Conservation (phyloP, 202 grass and related monocot genomes). For the Setaria italica region DNA sequence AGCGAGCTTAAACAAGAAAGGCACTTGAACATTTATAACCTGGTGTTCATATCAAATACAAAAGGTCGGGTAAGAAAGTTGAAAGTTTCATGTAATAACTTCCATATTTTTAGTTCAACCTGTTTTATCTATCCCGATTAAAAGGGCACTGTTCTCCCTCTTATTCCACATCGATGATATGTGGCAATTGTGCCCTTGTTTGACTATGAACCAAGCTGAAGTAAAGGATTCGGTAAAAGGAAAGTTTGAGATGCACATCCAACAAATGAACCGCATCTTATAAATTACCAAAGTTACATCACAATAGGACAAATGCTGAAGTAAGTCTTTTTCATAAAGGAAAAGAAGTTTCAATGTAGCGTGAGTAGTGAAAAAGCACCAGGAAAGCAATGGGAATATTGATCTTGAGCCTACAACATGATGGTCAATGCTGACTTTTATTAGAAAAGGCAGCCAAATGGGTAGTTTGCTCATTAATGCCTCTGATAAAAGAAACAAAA, state of each 20-base stretch:
- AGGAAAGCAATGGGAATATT: not conserved
- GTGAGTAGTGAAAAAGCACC: constrained; percentile 11
- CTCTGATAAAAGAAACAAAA: constrained; percentile 31
- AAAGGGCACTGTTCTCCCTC: constrained; percentile 24
- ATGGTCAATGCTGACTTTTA: constrained; percentile 28
- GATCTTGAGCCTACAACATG: constrained; percentile 16
- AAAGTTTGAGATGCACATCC: constrained; percentile 12
- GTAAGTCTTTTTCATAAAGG: not conserved
- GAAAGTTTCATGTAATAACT: constrained; percentile 20
- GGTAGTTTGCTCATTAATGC: constrained; percentile 19
- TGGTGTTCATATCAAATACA: constrained; percentile 58
- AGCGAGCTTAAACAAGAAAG: constrained; percentile 99
- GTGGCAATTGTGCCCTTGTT: constrained; percentile 20
- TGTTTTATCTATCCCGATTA: constrained; percentile 18
- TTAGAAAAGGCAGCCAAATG: constrained; percentile 5
- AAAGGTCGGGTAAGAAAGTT: constrained; percentile 47
- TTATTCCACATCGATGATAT: constrained; percentile 26
- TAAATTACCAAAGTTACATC: not conserved
- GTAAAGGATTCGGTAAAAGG: not conserved
- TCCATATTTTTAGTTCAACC: constrained; percentile 19
- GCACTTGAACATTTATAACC: constrained; percentile 99
- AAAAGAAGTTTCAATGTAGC: not conserved
- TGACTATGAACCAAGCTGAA: constrained; percentile 36
- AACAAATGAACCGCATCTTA: constrained; percentile 3
- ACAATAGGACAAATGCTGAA: constrained; percentile 23